Evolutionary conservation across 805 yeast species (phyloP), one percentile per base, ranked within the genome.

Genomic region (Lachancea dasiensis): DNA sequence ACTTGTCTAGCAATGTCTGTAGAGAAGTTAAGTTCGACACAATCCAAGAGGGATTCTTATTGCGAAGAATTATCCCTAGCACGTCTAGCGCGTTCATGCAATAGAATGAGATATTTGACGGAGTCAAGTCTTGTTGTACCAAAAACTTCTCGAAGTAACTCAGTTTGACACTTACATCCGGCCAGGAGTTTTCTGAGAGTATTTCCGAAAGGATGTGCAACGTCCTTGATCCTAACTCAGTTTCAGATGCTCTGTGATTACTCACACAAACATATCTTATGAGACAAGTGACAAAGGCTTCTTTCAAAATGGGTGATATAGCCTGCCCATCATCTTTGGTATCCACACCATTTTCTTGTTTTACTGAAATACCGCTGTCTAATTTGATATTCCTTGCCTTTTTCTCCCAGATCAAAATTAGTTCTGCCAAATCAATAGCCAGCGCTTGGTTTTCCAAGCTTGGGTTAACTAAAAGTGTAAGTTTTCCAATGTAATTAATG

Each of bases 11-110:
- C 11, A 92, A 64, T 39, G 73, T 74, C 46, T 83, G 89, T 22
- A 94, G 70, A 23, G 80, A 76, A 1, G 70, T 66, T 26, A 87
- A 60, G 46, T 87, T 83, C 2, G 76, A 73, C 28, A 82, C 63
- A 37, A 92, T 81, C 97, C 97, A 92, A 10, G 69, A 75, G 0
- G 82, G 61, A 2, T 77, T 59, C 60, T 84, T 84, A 72, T 86
- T 84, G 46, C 80, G 84, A 38, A 92, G 65, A 1, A 87, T 86
- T 31, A 87, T 84, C 8, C 81, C 79, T 31, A 92, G 68, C 0
- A 92, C 97, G 56, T 86, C 95, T 34, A 94, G 63, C 0, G 98
- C 95, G 61, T 92, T 94, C 51, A 89, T 67, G 49, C 95, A 84
- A 49, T 83, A 81, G 2, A 87, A 86, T 17, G 86, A 58, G 27